Base-by-base conservation (phyloP, 2,329 filamentous ascomycete genomes). In the Trichoderma semiorbis region DNA sequence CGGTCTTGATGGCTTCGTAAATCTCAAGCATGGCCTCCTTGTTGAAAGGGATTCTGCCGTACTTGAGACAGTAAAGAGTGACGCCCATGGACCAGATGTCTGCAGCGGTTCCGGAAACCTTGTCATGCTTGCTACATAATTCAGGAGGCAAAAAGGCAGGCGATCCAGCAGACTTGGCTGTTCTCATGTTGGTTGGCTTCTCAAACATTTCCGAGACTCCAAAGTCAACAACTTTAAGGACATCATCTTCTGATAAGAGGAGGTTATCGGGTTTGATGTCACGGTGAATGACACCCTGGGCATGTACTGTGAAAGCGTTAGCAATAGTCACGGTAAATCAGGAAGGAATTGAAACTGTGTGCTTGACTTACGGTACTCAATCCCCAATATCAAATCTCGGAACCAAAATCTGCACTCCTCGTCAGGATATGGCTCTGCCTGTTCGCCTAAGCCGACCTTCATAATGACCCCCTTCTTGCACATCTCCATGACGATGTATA, bases 21-120 rank as follows among this genome's bases (percentile, higher is more conserved):
- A 98, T 89, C 65, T 97, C 95, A 70, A 98, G 85, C 72, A 98
- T 90, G 21, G 90, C 90, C 7, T 88, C 85, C 70, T 91, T 89
- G 77, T 95, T 92, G 78, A 98, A 99, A 0, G 96, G 96, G 73
- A 99, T 91, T 64, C 85, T 87, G 36, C 96, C 96, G 77, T 97
- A 98, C 73, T 92, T 91, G 50, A 99, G 86, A 80, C 96, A 99
- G 80, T 95, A 98, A 3, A 99, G 85, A 2, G 95, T 97, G 10
- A 98, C 91, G 7, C 96, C 96, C 95, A 98, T 98, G 4, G 95
- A 97, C 96, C 96, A 99, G 69, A 99, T 94, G 81, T 99, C 96
- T 5, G 94, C 94, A 5, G 95, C 94, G 76, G 90, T 92, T 12
- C 96, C 96, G 3, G 93, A 95, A 1, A 98, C 91, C 75, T 95